Evolutionary conservation across 2,329 filamentous ascomycete species (phyloP).

Genomic region (Mariannaea sp.): DNA sequence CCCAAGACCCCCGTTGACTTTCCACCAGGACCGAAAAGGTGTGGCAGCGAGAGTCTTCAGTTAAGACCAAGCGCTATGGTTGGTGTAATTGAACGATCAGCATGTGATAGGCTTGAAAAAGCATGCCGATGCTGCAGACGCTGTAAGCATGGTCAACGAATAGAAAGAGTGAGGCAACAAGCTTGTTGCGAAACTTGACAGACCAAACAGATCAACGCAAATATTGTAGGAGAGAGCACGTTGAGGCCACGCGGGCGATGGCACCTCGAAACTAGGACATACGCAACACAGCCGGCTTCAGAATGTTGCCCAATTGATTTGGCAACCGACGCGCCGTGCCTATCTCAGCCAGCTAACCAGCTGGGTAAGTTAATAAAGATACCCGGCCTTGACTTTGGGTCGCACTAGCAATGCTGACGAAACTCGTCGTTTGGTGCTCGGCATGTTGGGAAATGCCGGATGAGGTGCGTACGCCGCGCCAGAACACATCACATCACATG

Average conservation of each 20-base stretch:
- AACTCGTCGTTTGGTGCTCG: slow-evolving; percentile 4
- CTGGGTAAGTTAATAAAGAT: background rate
- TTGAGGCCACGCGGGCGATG: slow-evolving; percentile 9
- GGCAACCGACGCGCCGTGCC: background rate
- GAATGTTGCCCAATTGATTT: background rate
- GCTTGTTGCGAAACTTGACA: slow-evolving; percentile 21
- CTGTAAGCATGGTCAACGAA: slow-evolving; percentile 35
- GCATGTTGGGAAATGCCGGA: background rate
- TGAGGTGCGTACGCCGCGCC: background rate
- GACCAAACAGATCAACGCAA: slow-evolving; percentile 10
- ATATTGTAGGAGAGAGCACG: background rate
- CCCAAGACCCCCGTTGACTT: no score
- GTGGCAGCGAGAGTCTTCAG: slow-evolving; percentile 7
- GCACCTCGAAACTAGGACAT: background rate
- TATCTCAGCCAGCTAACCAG: slow-evolving; percentile 3
- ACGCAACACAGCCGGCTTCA: no score
- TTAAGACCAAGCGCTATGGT: slow-evolving; percentile 19
- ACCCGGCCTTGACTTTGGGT: slow-evolving; percentile 14
- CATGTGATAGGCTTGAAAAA: slow-evolving; percentile 31
- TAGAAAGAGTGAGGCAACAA: slow-evolving; percentile 28
- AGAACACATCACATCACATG: slow-evolving; percentile 4
- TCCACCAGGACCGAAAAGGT: slow-evolving; percentile 2
- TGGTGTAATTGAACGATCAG: slow-evolving; percentile 31
- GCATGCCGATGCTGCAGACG: slow-evolving; percentile 16
- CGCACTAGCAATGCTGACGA: slow-evolving; percentile 7